Evolutionary conservation across 1,284 basidiomycete species (phyloP), one percentile per base, ranked within the genome.

Genomic region (Cutaneotrichosporon dermatis): DNA sequence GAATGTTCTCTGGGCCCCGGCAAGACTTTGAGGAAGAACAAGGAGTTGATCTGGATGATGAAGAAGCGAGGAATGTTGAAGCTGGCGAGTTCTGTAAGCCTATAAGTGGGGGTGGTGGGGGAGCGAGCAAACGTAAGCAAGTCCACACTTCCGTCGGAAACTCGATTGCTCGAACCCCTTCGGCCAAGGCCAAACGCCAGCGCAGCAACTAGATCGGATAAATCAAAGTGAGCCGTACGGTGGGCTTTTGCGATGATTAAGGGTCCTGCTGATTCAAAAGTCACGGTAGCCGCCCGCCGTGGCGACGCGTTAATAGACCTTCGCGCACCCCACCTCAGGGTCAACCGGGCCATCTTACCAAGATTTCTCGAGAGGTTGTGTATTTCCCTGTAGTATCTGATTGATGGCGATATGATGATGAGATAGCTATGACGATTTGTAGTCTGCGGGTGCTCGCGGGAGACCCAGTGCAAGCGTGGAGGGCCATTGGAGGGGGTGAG

Each of bases 21-120:
- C 12, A 54, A 6, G 64, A 61, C 35, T 75, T 75, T 53, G 69
- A 77, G 51, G 77, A 77, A 45, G 69, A 70, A n/a, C 67, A 72
- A 55, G 76, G 74, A 2, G 66, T 79, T 49, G 66, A 64, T 4
- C 35, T 13, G 1, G 77, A 79, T 44, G 72, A 76, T 34, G 70
- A 72, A 6, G 73, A 73, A 25, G 66, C 70, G 2, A 59, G 57
- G 13, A 72, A 63, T 15, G 52, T 78, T 6, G 76, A 77, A 49
- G 16, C 64, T 6, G 71, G 77, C 10, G 72, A 77, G 54, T 74
- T 79, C 51, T 70, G 70, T 36, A 49, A 52, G 39, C 43, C 54
- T 1, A 5, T 43, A 12, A 2, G 12, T 25, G n/a, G 8, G 33
- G 37, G 4, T 10, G 39, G 39, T 12, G 39, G 39, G 12, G 12